phyloP scores from a whole-genome alignment of 1,284 basidiomycete species.

The Afroboletus lepidellus region DNA sequence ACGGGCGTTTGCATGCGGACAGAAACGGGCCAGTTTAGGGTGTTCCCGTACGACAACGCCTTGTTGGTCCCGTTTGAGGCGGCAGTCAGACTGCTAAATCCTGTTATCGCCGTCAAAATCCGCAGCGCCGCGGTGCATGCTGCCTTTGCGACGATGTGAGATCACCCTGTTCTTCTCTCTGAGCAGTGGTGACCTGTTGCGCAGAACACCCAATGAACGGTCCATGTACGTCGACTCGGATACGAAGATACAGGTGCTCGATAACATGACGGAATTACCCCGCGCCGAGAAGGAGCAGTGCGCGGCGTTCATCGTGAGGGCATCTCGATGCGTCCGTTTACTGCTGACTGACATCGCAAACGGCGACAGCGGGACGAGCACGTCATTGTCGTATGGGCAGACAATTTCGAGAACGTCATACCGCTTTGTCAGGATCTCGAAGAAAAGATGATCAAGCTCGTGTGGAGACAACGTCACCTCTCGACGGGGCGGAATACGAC shows the following conservation, averaged over 20 bases:
- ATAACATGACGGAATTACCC: slow-evolving; percentile 64
- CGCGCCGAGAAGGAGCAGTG: slow-evolving; percentile 81
- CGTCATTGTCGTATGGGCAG: slow-evolving; percentile 75
- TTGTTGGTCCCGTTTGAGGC: slow-evolving; percentile 66
- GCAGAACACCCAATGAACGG: slow-evolving; percentile 11
- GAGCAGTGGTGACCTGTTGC: not conserved
- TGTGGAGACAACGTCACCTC: slow-evolving; percentile 53
- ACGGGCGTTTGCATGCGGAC: slow-evolving; percentile 67
- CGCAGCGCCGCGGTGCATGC: slow-evolving; percentile 80
- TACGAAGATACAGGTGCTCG: slow-evolving; percentile 70
- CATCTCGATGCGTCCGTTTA: too few species aligned
- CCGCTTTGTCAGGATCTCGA: slow-evolving; percentile 73
- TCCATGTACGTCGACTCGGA: slow-evolving; percentile 64
- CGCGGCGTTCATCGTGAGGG: slow-evolving; percentile 77
- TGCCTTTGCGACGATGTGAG: slow-evolving; percentile 50
- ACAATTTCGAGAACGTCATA: slow-evolving; percentile 68
- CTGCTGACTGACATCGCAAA: not conserved
- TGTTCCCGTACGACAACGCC: slow-evolving; percentile 71
- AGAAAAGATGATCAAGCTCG: slow-evolving; percentile 73
- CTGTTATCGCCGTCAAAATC: slow-evolving; percentile 78
- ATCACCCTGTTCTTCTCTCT: not conserved
- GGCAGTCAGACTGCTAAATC: slow-evolving; percentile 71
- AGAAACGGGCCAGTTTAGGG: slow-evolving; percentile 61
- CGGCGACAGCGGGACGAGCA: slow-evolving; percentile 62
- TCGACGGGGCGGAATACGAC: slow-evolving; percentile 3